Base-by-base conservation (phyloP, 75 land plant species). In the Gnetum montanum region DNA sequence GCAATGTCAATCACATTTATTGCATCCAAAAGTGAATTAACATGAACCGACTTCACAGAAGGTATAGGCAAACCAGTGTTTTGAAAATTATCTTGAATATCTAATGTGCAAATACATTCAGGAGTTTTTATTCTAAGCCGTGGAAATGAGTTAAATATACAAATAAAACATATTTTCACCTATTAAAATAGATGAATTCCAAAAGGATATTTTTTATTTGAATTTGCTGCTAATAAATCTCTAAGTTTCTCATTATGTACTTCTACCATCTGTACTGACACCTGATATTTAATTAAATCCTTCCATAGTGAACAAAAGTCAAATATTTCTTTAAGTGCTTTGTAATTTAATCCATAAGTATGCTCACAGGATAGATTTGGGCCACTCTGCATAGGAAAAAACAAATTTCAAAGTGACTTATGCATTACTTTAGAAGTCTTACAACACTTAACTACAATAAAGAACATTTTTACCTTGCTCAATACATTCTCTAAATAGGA, bases 171-270 rank as follows among this genome's bases (percentile, higher is more conserved):
- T 13, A 2, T 25, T 3, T 34, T 16, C 7, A 31, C 12, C 33
- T 29, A 19, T 8, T 41, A 30, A 54, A 44, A 8, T 6, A 25
- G 27, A 30, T 24, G 45, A 18, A 38, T 8, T 40, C 18, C 16
- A 43, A 38, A 78, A 87, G 93, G 93, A 88, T 88, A 88, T 89
- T 74, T 85, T 80, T 66, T 85, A 67, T 73, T 79, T 13, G 83
- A 83, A 70, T 10, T 25, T 8, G 81, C 90, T 38, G 70, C 70
- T 51, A 89, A 86, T 7, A 90, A 91, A 64, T 90, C 91, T 28
- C 91, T 65, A 6, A 91, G 92, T 91, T 86, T 92, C 53, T 90
- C 96, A 49, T 90, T 90, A 54, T 90, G 86, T 33, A 90, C 86
- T 58, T 90, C 96, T 37, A 90, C 70, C 97, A 91, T 86, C 64